Base-by-base conservation (phyloP, 495 filamentous ascomycete genomes). In the Tuber brumale region DNA sequence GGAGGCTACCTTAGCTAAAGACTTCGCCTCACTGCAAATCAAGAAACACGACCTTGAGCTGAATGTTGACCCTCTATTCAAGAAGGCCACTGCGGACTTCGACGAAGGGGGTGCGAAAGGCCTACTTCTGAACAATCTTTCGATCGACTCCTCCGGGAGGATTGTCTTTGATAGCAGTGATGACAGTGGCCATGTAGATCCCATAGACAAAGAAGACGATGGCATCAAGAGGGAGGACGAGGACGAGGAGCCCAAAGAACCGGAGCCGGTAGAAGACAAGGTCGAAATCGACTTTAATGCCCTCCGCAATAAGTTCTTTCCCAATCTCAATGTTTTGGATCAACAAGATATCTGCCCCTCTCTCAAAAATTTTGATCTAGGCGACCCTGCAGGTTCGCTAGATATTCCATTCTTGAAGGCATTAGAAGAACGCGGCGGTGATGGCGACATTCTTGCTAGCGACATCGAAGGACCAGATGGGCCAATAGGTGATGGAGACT, bases 141-240 rank as follows among this genome's bases (percentile, higher is more conserved):
- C 94, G 73, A 98, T 99, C 76, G 95, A 99, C 85, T 87, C 89
- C 9, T 88, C 93, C 77, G 95, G 95, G 42, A 88, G 94, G 61
- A 99, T 99, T 77, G 94, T 98, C 37, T 99, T 99, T 80, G 95
- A 98, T 82, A 97, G 94, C 85, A 97, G 94, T 75, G 95, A 99
- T 83, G 96, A 99, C 81, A 87, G 90, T 35, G 27, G 27, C 57
- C 57, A 35, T 66, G 27, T 31, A 66, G 57, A 66, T 19, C 57
- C 57, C 5, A 31, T 35, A 66, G 86, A 85, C 8, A 90, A 89
- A 72, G 85, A 86, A 42, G 81, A 81, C 23, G 84, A 85, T 6
- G 83, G 84, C 46, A 77, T 84, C 70, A 84, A 85, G 44, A 83
- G 83, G 70, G 83, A 85, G 76, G 84, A 85, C 27, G 75, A 81